Conservation (phyloP, 495 filamentous ascomycete species). For the Talaromyces proteolyticus region DNA sequence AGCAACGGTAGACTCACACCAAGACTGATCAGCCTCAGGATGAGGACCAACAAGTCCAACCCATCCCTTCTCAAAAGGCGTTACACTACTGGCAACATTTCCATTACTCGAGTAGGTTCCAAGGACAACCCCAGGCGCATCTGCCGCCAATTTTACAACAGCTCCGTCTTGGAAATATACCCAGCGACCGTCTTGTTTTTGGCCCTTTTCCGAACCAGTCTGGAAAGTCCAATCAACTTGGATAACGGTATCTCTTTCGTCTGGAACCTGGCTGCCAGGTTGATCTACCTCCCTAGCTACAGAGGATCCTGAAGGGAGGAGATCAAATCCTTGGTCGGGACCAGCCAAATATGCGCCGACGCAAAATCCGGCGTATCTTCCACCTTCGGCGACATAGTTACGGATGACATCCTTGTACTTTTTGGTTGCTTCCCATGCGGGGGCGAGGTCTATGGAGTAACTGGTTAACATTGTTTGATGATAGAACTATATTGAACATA, state of each 20-base stretch:
- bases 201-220: background rate
- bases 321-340: background rate
- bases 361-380: background rate
- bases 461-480: too few relatives aligned
- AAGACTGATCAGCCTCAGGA: background rate
- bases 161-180: conserved; percentile 1
- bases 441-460: background rate
- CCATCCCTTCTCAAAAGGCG: background rate
- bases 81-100: background rate
- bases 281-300: background rate
- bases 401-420: background rate
- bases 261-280: background rate
- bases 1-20: background rate
- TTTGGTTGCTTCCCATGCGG: background rate
- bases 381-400: background rate
- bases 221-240: background rate
- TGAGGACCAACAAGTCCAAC: background rate
- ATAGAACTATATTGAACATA: background rate
- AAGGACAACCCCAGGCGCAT: background rate
- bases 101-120: background rate
- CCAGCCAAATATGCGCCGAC: background rate
- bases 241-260: background rate
- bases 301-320: background rate
- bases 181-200: background rate
- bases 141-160: background rate